Percentiles rank a stretch among this genome's conserved stretches.
Conservation (phyloP, 208 protist genomes). For the Naegleria gruberi region DNA sequence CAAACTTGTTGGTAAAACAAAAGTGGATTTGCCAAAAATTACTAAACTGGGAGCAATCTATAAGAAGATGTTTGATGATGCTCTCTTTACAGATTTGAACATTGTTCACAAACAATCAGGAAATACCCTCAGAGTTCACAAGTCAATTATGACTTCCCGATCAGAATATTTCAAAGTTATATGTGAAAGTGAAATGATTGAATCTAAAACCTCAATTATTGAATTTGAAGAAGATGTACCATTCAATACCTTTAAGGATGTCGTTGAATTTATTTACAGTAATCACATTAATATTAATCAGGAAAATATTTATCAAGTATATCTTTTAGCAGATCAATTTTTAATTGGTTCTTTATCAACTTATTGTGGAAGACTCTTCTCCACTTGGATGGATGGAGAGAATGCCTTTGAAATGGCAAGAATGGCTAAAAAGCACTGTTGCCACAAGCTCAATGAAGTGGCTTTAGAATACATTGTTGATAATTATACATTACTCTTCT, state of each 20-base stretch:
- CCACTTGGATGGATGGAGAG: background rate
- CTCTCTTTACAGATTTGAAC: background rate
- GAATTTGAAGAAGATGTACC: background rate
- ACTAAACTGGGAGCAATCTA: background rate
- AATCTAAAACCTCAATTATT: background rate
- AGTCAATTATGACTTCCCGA: background rate
- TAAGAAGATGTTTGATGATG: background rate
- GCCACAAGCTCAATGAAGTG: background rate
- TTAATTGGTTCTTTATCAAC: background rate
- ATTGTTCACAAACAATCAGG: background rate
- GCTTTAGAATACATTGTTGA: background rate
- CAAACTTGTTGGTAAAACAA: background rate
- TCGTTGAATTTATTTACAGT: background rate
- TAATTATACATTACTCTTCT: background rate
- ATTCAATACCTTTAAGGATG: background rate
- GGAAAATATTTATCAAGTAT: background rate
- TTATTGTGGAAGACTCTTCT: background rate
- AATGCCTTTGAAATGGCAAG: background rate
- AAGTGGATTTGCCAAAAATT: background rate
- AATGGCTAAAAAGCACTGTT: background rate
- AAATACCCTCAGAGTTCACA: background rate
- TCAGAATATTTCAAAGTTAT: background rate
- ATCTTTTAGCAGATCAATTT: background rate
- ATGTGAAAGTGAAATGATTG: background rate
- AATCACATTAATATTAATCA: background rate